Evolutionary conservation across 306 rosid species (phyloP), one percentile per base, ranked within the genome.

Genomic region (Amphicarpaea edgeworthii): DNA sequence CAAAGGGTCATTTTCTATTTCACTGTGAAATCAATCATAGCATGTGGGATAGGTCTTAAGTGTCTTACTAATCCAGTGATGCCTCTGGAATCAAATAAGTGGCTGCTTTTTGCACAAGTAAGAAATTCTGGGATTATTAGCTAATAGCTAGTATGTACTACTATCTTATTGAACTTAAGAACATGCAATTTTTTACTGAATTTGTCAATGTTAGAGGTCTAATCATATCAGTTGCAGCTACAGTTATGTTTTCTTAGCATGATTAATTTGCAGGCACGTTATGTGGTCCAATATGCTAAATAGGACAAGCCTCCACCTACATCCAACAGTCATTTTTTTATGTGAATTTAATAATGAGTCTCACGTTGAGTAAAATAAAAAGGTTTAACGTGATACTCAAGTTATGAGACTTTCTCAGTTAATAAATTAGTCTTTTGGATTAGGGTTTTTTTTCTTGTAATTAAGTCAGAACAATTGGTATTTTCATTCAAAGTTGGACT

Each of bases 261-360:
- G 70, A 76, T 85, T 81, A 55, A 43, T 55, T 64, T 82, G 43
- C 73, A 41, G 23, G 75, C 70, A 78, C 67, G 72, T 23, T 42
- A 79, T 69, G 81, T 83, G 84, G 83, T 80, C 79, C 89, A 65
- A 51, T 81, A n/a, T 28, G 80, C 72, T 65, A 64, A 23, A 77
- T 32, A 57, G 68, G 53, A 49, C 45, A 71, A 37, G 20, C 70
- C 73, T 38, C 45, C 21, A 20, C 71, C 79, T 21, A 77, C 57
- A 66, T 58, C 15, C 23, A 46, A 64, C 54, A 63, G 32, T 67
- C 49, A 57, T 57, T 53, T 38, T 26, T 41, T 19, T 24, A 73
- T 46, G 77, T 60, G 75, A 40, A 11, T n/a, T n/a, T 23, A 9
- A 1, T 17, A n/a, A 15, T 6, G 19, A 15, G 0, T 12, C n/a